These are phyloP conservation scores for Pelargonium fulgidum DNA, from an alignment of 441 rosid species.

Conservation along the genomic window DNA sequence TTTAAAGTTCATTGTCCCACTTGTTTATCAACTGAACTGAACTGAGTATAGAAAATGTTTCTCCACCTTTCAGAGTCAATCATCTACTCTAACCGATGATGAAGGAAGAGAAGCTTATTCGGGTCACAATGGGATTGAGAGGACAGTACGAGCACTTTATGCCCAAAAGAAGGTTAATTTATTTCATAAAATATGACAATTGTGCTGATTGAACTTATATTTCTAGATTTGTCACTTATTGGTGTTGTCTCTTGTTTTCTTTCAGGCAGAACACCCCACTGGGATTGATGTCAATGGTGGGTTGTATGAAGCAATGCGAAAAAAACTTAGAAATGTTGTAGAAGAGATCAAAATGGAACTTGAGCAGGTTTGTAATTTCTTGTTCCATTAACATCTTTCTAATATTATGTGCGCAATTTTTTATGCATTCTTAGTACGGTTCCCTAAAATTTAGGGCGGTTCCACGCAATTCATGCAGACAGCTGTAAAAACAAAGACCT, in stretches of 20 bases:
- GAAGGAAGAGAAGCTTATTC: slow-evolving; percentile 52
- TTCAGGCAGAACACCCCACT: slow-evolving; percentile 43
- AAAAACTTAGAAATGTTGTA: slow-evolving; percentile 65
- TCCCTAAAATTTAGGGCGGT: too few species aligned
- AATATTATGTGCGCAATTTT: not conserved
- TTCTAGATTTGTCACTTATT: slow-evolving; percentile 16
- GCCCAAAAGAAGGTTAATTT: slow-evolving; percentile 59
- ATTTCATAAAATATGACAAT: slow-evolving; percentile 13
- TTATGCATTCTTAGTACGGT: slow-evolving; percentile 3
- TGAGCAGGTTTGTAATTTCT: slow-evolving; percentile 32
- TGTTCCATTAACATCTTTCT: not conserved
- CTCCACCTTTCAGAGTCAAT: slow-evolving; percentile 60
- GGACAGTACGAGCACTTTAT: slow-evolving; percentile 60
- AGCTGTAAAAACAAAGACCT: slow-evolving; percentile 20
- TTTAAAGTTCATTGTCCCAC: too few species aligned
- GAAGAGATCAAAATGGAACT: slow-evolving; percentile 56
- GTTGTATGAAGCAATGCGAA: slow-evolving; percentile 53
- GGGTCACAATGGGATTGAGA: slow-evolving; percentile 44
- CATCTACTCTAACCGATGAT: slow-evolving; percentile 83
- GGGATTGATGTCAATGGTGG: slow-evolving; percentile 37
- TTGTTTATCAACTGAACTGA: not conserved
- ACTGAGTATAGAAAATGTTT: not conserved
- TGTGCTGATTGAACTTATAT: not conserved
- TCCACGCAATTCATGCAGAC: too few species aligned
- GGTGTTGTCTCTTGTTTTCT: slow-evolving; percentile 12